Percentiles rank a stretch among this genome's conserved stretches.
phyloP scores from a whole-genome alignment of 2,329 filamentous ascomycete species.

The Juglanconis sp. region DNA sequence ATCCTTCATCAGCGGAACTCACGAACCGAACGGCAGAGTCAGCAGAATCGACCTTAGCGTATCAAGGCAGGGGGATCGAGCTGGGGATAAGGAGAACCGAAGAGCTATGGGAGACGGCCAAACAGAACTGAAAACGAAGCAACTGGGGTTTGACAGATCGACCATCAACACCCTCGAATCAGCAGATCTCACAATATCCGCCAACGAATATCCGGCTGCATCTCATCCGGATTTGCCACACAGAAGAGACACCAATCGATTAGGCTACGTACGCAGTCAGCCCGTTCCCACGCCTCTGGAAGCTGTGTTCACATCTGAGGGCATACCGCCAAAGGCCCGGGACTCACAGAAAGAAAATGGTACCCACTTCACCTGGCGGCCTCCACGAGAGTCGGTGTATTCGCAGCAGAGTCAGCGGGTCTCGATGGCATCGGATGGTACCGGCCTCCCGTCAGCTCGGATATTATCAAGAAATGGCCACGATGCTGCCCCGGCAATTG shows the following conservation, averaged over 20 bases:
- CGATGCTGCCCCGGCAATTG: too few species aligned
- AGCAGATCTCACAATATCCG: neutral
- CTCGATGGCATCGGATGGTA: neutral
- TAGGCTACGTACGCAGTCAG: constrained; percentile 1
- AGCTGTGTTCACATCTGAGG: constrained; percentile 8
- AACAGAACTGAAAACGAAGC: neutral
- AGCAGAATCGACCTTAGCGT: constrained; percentile 5
- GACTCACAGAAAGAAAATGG: neutral
- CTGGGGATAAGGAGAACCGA: neutral
- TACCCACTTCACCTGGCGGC: constrained; percentile 14
- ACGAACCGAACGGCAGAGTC: neutral
- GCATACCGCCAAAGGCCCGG: neutral
- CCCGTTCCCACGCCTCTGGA: constrained; percentile 10
- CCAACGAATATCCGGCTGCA: neutral
- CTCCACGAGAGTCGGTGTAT: constrained; percentile 3
- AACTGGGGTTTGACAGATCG: neutral
- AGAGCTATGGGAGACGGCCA: neutral
- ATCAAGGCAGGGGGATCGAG: neutral
- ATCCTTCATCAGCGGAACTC: constrained; percentile 3
- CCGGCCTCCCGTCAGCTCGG: neutral
- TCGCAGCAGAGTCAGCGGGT: neutral
- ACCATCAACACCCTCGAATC: constrained; percentile 6
- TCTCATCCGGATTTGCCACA: neutral
- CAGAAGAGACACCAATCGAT: neutral
- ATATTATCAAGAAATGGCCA: neutral